Base-by-base conservation (phyloP, 139 green algal species). In the Chlorella ohadii region DNA sequence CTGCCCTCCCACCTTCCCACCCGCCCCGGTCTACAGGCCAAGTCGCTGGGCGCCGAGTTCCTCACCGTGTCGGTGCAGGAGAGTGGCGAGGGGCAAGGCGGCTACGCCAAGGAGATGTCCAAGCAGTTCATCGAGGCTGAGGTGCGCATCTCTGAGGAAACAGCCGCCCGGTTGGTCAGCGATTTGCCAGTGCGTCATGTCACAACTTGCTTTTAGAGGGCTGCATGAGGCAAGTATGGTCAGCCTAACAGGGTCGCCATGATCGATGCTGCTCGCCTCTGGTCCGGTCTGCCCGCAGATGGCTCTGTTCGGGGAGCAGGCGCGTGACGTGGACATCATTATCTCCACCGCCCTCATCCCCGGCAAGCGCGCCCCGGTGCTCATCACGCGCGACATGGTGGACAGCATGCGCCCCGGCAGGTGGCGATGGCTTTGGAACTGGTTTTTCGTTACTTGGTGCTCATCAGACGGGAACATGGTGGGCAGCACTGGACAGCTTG, bases 291-390 rank as follows among this genome's bases (percentile, higher is more conserved):
- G 1, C 33, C 65, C 11, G 51, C 73, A 79, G 73, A 91, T 93
- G 88, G 85, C 66, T 34, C 83, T 95, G 74, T 93, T 97, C 91
- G 57, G 51, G 51, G 36, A 92, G 71, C 95, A 98, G 90, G 92
- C 86, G 76, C 91, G 90, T 82, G 95, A 98, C 38, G 92, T 97
- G 15, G 95, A 98, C 90, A 95, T 98, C 84, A 93, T 98, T 88
- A 95, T 98, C 90, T 94, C 93, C 72, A 98, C 96, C 1, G 96
- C 95, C 1, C 88, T 94, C 28, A 93, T 96, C 71, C 93, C 95
- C 3, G 95, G 95, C 84, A 96, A 96, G 91, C 85, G 87, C 41
- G 96, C 96, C 7, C 96, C 96, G 2, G 77, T 93, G 85, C 92
- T 98, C 20, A 95, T 98, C 83, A 94, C 83, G 1, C 90, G 90